These are phyloP conservation scores for Hylodesmum podocarpum DNA, from an alignment of 306 rosid genomes.

Conservation along the genomic window DNA sequence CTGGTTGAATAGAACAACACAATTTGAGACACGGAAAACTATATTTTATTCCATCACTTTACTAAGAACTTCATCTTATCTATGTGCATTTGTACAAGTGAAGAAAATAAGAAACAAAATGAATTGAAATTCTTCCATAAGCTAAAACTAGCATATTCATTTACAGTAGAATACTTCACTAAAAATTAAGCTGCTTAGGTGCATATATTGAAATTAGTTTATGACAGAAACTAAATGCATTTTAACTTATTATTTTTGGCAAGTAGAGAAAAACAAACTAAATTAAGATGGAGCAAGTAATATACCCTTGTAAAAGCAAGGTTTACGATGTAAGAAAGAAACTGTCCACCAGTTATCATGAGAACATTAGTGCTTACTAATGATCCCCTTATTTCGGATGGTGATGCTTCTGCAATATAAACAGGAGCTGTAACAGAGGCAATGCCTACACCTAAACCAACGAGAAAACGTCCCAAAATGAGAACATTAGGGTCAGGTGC, in stretches of 20 bases:
- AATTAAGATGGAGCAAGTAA: background rate
- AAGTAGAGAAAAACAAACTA: background rate
- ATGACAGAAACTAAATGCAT: no score
- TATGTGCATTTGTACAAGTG: no score
- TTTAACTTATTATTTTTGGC: no score
- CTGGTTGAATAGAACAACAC: conserved; percentile 27
- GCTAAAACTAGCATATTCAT: no score
- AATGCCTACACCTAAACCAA: conserved; percentile 72
- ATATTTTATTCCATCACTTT: no score
- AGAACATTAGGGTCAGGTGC: conserved; percentile 74
- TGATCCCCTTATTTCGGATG: conserved; percentile 85
- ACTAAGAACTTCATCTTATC: no score
- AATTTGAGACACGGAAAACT: background rate
- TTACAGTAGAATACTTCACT: no score
- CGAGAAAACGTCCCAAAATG: conserved; percentile 69
- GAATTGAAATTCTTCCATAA: no score
- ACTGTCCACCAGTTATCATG: conserved; percentile 85
- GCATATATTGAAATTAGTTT: no score
- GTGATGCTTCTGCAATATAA: conserved; percentile 89
- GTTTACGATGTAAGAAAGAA: conserved; percentile 75
- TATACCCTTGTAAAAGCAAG: conserved; percentile 67
- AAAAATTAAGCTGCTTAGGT: no score
- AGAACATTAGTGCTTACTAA: conserved; percentile 78
- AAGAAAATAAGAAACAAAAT: no score
- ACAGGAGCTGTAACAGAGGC: conserved; percentile 94